Evolutionary conservation across 2,329 filamentous ascomycete species (phyloP), one percentile per base, ranked within the genome.

Genomic region (Xylaria sp.): DNA sequence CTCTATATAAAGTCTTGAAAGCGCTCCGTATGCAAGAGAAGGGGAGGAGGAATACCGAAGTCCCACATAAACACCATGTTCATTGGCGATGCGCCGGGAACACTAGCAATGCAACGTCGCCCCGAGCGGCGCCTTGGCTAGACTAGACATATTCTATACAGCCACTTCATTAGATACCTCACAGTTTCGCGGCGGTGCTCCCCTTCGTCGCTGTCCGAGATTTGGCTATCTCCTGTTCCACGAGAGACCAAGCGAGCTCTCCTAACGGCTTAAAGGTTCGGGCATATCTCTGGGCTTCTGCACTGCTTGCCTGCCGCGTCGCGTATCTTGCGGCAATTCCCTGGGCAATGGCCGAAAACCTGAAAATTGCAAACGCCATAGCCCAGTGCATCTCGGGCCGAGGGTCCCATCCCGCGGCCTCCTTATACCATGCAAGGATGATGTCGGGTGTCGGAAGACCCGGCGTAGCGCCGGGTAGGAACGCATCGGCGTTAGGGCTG

Each of bases 281-380:
- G 0, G 84, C 92, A 76, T 96, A 91, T 41, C 87, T 83, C 68
- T 82, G 85, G 6, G 95, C 95, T 74, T 90, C 86, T 60, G 87
- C 90, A 75, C 92, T 97, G 77, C 93, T 97, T 37, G 95, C 95
- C 82, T 98, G 94, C 49, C 94, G 81, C 48, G 85, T 79, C 25
- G 95, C 95, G 75, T 90, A 90, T 66, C 95, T 81, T 51, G 95
- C 95, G 49, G 93, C 93, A 74, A 99, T 98, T 3, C 95, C 95
- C 80, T 99, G 95, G 69, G 82, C 85, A 64, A 90, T 87, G 52
- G 83, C 87, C 29, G 86, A 81, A 54, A 82, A 77, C 69, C 86
- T 81, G 75, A 87, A 88, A 41, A 87, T 81, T 70, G 79, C 84
- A 72, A 90, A 90, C 1, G 87, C 85, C 72, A 82, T 77, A 33